phyloP scores from a whole-genome alignment of 1,284 basidiomycete species.

The Puccinia coronata region DNA sequence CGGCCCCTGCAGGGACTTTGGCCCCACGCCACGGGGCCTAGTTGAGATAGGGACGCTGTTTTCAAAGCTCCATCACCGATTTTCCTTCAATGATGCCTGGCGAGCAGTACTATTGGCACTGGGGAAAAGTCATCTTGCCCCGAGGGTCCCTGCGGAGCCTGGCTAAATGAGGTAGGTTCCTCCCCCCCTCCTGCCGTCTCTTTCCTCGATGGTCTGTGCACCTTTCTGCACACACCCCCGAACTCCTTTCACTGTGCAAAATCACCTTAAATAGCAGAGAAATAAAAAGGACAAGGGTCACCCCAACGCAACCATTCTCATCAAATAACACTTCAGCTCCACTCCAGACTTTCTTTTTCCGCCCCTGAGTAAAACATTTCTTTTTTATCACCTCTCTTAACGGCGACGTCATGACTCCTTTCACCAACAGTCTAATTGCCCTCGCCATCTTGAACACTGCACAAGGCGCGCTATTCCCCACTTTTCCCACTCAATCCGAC shows the following conservation, averaged over 20 bases:
- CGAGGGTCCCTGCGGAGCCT: neutral
- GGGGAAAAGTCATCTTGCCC: too few relatives aligned
- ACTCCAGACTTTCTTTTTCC: neutral
- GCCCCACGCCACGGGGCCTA: too few relatives aligned
- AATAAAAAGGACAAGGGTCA: neutral
- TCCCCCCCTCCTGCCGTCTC: neutral
- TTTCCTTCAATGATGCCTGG: too few relatives aligned
- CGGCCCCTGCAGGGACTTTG: neutral
- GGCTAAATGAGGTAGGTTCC: neutral
- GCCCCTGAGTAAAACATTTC: neutral
- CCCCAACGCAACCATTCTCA: neutral
- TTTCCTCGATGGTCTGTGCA: neutral
- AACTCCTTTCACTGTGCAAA: neutral
- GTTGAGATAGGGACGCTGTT: neutral
- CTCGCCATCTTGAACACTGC: slow-evolving; percentile 24
- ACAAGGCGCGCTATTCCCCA: slow-evolving; percentile 6
- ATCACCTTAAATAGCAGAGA: neutral
- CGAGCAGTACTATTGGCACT: too few relatives aligned
- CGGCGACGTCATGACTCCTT: slow-evolving; percentile 3
- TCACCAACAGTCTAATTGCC: slow-evolving; percentile 5
- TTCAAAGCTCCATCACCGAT: too few relatives aligned
- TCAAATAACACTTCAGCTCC: neutral
- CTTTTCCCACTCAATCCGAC: slow-evolving; percentile 27
- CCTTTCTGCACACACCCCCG: neutral
- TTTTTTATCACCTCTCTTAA: neutral